Evolutionary conservation across 768 basidiomycete species (phyloP), one percentile per base, ranked within the genome.

Genomic region (Pleurotus pulmonarius): DNA sequence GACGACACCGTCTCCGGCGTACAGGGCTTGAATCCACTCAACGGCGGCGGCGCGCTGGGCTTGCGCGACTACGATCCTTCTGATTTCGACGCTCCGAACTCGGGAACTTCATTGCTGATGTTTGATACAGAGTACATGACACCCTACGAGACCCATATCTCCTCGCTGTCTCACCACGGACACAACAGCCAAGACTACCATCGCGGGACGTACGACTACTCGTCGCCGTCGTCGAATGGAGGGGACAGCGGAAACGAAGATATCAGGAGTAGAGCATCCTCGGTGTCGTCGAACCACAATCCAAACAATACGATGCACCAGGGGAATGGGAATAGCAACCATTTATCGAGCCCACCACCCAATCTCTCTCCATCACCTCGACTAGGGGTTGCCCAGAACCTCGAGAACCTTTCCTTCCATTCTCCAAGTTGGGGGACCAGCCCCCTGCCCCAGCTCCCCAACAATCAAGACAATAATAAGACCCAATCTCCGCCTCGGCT

Each of bases 51-150:
- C 16, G 46, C 39, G n/a, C 16, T 49, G 25, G 56, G 45, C 65
- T 58, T 63, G 70, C 69, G 65, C 52, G 85, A 83, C 26, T 91
- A 92, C 79, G 83, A 91, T 66, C 89, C 90, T 3, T 69, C 80
- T 25, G 86, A 90, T 56, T 91, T 82, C 75, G 90, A 92, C 71
- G 64, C 72, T 4, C 84, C 87, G 16, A 68, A 75, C 57, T 71
- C 78, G 29, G 65, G 68, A 45, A 70, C 71, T 20, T 76, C 85
- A 9, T 76, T 90, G 61, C 81, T 87, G 72, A 85, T 86, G 68
- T 73, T 72, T 67, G 81, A 85, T 63, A 59, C 62, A 63, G 78
- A 79, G 9, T 83, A 72, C 62, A 76, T 79, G 60, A 20, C 41
- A 8, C 20, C 41, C 41, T 44, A 44, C n/a, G 41, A 44, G 12